Conservation (phyloP, 129 eudicot genomes). For the Lactuca saligna region DNA sequence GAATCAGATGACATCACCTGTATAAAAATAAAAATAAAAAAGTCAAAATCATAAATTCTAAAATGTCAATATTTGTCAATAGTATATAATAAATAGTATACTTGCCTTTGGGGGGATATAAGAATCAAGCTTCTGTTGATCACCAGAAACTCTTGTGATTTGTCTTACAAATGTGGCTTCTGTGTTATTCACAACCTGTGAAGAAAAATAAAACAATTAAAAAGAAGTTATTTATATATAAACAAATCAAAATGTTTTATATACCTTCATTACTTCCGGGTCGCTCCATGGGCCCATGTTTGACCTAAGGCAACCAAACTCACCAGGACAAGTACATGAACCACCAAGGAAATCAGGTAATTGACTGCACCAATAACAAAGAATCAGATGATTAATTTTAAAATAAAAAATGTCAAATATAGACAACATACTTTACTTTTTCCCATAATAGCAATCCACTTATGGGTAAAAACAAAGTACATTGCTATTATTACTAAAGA, state of each 20-base stretch:
- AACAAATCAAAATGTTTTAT: not conserved
- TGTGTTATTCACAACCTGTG: slow-evolving; percentile 60
- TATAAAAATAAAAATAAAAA: slow-evolving; percentile 19
- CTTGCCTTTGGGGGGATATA: slow-evolving; percentile 54
- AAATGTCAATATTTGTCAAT: not conserved
- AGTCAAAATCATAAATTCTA: not conserved
- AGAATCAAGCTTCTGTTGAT: slow-evolving; percentile 47
- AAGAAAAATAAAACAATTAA: not conserved
- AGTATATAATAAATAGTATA: not conserved
- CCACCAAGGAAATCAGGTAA: slow-evolving; percentile 96
- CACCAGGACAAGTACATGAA: slow-evolving; percentile 67
- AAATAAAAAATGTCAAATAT: too few relatives aligned
- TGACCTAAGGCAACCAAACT: slow-evolving; percentile 81
- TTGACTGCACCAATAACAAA: slow-evolving; percentile 48
- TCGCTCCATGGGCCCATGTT: slow-evolving; percentile 91
- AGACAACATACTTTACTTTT: not conserved
- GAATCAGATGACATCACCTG: slow-evolving; percentile 60
- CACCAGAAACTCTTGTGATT: slow-evolving; percentile 47
- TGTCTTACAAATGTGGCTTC: slow-evolving; percentile 60
- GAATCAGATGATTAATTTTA: not conserved
- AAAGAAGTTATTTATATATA: not conserved
- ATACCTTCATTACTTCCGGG: slow-evolving; percentile 89
- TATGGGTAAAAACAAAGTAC: not conserved
- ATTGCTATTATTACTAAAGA: not conserved
- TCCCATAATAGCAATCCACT: not conserved